Base-by-base conservation (phyloP, 75 land plant species). In the Selaginella moellendorffii region DNA sequence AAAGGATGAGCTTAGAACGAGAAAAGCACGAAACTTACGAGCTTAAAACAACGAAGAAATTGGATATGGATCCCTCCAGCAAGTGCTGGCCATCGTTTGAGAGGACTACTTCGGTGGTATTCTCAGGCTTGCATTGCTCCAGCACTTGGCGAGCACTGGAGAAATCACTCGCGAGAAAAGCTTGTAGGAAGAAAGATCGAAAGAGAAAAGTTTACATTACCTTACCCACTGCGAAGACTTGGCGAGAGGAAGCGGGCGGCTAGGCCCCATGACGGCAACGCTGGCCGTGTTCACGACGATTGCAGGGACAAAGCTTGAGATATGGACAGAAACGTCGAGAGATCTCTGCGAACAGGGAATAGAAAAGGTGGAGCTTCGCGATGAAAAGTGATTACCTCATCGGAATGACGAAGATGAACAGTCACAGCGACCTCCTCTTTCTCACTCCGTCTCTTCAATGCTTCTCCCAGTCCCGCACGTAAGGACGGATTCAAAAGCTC, bases 211-310 rank as follows among this genome's bases (percentile, higher is more conserved):
- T n/a, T n/a, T n/a, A 19, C n/a, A 0, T 31, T 31, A 87, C 91
- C 82, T 81, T 18, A 70, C 84, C 97, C 97, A 91, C 60, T 78
- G 77, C 0, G 97, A 88, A 31, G 72, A 79, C 76, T 91, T 87
- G 0, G 86, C 82, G 26, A 27, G 54, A 0, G 93, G 84, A 26
- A 77, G 53, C 51, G 71, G 74, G 62, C 97, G 81, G 18, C 93
- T 81, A 21, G 54, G 70, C 0, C 88, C 93, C 54, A 82, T 85
- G 31, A 91, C 63, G 29, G 88, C 97, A 60, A 88, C 52, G 0
- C 54, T 64, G 0, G 82, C 85, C 5, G 73, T 70, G 61, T 12
- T 52, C 27, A 27, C 72, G 18, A 1, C 30, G 54, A 53, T 67
- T 24, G 61, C 63, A 36, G 85, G 85, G 19, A 42, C 56, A 65